These are phyloP conservation scores for Vitis labrusca DNA, from an alignment of 164 flowering plant species.

Conservation along the genomic window DNA sequence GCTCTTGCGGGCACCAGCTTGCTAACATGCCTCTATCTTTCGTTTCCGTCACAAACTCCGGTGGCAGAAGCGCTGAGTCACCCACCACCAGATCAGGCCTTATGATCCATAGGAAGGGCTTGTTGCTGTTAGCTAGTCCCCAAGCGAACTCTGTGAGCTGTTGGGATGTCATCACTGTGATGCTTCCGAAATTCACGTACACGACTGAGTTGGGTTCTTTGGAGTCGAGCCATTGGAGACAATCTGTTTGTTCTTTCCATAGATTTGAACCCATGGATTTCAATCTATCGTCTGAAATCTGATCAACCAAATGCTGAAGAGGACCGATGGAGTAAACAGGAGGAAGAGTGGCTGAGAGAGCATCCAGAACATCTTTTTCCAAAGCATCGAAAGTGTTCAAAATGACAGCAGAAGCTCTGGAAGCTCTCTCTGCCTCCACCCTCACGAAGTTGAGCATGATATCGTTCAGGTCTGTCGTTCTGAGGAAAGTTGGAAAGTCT, in stretches of 20 bases:
- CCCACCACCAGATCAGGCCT: slow-evolving; percentile 10
- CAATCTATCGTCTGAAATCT: not conserved
- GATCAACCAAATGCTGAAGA: not conserved
- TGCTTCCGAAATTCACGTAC: slow-evolving; percentile 7
- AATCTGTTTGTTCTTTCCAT: slow-evolving; percentile 15
- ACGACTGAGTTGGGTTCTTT: not conserved
- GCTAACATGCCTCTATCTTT: not conserved
- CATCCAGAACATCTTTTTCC: slow-evolving; percentile 3
- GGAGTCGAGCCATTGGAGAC: slow-evolving; percentile 8
- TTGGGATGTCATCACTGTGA: slow-evolving; percentile 1
- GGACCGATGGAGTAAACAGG: slow-evolving; percentile 5
- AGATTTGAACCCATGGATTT: slow-evolving; percentile 1
- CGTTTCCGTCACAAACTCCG: slow-evolving; percentile 4
- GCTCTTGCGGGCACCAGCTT: slow-evolving; percentile 14
- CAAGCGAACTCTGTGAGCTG: slow-evolving; percentile 4
- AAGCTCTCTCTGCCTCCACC: slow-evolving; percentile 8
- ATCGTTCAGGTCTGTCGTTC: slow-evolving; percentile 35
- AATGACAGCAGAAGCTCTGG: slow-evolving; percentile 25
- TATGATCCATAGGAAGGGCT: slow-evolving; percentile 7
- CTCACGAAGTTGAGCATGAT: slow-evolving; percentile 21
- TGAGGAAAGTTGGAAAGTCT: slow-evolving; percentile 35
- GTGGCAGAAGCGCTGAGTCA: not conserved
- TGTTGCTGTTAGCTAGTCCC: slow-evolving; percentile 1
- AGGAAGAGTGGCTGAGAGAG: not conserved
- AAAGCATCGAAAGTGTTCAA: slow-evolving; percentile 28